These are phyloP conservation scores for Coemansia sp. DNA, from an alignment of 371 early-diverging fungal species.

Conservation along the genomic window DNA sequence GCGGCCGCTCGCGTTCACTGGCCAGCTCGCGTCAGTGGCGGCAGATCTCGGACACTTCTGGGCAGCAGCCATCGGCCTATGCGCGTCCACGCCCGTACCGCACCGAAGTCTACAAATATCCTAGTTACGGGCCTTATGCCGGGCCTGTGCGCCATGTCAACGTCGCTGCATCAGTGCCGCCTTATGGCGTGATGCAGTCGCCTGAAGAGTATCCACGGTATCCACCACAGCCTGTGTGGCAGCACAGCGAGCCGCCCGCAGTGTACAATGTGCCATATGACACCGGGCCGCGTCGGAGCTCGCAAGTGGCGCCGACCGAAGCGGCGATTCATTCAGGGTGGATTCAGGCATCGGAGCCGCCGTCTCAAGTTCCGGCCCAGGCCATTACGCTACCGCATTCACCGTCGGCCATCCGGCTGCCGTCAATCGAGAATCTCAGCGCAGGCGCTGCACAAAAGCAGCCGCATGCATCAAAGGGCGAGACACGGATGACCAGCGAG, in stretches of 20 bases:
- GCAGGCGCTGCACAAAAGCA: background rate
- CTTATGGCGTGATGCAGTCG: background rate
- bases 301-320: background rate
- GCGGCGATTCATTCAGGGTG: conserved; percentile 1
- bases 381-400: background rate
- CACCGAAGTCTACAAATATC: conserved; percentile 38
- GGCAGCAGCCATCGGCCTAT: background rate
- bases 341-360: background rate
- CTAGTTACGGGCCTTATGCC: conserved; percentile 42
- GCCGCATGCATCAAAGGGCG: background rate
- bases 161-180: conserved; percentile 7
- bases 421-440: conserved; percentile 17
- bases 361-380: background rate
- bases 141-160: conserved; percentile 38
- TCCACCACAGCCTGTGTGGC: conserved; percentile 21
- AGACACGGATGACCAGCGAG: conserved; percentile 34
- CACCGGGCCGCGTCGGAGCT: background rate
- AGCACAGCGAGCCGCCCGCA: conserved; percentile 30
- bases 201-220: background rate
- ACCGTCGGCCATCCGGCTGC: conserved; percentile 14
- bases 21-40: conserved; percentile 23
- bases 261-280: background rate
- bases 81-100: conserved; percentile 14
- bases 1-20: conserved; percentile 19
- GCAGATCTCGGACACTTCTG: background rate